Base-by-base conservation (phyloP, 2,329 filamentous ascomycete species). In the Colletotrichum tropicicola region DNA sequence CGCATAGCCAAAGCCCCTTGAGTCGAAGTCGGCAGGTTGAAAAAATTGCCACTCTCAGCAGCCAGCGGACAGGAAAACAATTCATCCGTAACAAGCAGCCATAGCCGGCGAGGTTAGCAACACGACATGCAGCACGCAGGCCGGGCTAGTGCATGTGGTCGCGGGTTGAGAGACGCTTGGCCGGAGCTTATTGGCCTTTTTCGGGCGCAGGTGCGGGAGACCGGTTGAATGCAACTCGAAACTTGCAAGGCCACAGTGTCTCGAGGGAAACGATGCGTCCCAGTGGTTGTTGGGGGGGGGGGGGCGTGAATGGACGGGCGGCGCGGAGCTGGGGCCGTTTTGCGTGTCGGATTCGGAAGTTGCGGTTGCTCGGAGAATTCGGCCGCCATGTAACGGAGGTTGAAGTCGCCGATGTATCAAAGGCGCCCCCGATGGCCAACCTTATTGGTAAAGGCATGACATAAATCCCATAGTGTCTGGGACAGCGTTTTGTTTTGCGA, bases 381-480 rank as follows among this genome's bases (percentile, higher is more conserved):
- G 41, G 56, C 39, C 48, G 48, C 23, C 23, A 30, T 65, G 56
- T 19, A 21, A 65, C 59, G 53, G 57, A 55, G 17, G 12, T 47
- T 43, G 39, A 19, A 19, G 28, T 30, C 13, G 52, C 45, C 59
- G 45, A 41, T 47, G 53, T 66, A 66, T 66, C 59, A 58, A 48
- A n/a, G 44, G 25, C 41, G 41, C 27, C 15, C 19, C 47, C 28
- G 30, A 52, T 63, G 39, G 39, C 13, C 45, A 65, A 65, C 57
- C 30, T 61, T 55, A 61, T 25, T 60, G 15, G 28, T 48, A 32
- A 21, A 25, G n/a, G 32, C 41, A 65, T 61, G 28, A 44, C 41
- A 39, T 19, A 39, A 55, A 49, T 61, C 21, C 43, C 61, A 49
- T 55, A 10, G 35, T 54, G 28, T 54, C 39, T 30, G 41, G 30